These are phyloP conservation scores for Eucalyptus marginata DNA, from an alignment of 345 rosid species.

Conservation along the genomic window DNA sequence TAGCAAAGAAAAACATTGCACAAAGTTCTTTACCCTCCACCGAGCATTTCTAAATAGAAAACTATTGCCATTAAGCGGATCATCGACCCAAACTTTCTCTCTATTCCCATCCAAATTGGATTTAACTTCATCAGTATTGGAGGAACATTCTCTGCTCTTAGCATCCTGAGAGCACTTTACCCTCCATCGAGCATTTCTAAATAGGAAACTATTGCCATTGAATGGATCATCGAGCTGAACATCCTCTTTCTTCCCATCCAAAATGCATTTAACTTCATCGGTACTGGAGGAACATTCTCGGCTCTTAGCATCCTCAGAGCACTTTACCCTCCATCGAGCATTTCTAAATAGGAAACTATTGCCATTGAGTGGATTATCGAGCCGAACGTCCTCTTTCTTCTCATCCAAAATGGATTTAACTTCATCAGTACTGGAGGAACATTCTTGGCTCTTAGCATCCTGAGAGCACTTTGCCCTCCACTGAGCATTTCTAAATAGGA, in stretches of 20 bases:
- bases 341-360: too few relatives aligned
- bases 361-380: accelerated
- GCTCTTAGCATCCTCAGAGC: neutral
- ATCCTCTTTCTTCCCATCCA: neutral
- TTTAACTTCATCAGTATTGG: neutral
- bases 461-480: too few relatives aligned
- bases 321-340: accelerated
- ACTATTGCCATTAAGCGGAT: slow-evolving; percentile 9
- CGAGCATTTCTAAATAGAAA: slow-evolving; percentile 3
- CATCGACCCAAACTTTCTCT: slow-evolving; percentile 1
- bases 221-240: slow-evolving; percentile 13
- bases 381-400: too few relatives aligned
- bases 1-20: neutral
- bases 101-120: neutral
- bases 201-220: neutral
- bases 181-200: neutral
- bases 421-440: too few relatives aligned
- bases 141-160: neutral
- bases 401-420: too few relatives aligned
- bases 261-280: neutral
- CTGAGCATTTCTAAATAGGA: accelerated
- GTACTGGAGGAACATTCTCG: neutral
- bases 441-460: neutral
- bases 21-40: neutral
- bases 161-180: neutral